Conservation (phyloP, 73 alveolate genomes). For the Blepharisma stoltei region DNA sequence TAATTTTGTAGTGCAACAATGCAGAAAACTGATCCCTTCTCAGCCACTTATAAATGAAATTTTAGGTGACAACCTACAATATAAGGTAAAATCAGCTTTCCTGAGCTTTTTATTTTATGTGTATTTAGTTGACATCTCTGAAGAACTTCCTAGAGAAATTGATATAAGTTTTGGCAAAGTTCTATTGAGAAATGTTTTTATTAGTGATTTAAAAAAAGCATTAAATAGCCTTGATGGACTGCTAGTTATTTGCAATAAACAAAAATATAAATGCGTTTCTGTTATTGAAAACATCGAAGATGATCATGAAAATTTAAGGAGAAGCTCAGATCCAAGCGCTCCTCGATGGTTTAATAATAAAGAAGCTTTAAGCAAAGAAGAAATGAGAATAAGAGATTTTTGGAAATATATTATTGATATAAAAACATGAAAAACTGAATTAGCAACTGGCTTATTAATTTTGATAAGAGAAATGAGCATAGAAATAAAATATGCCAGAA, state of each 20-base stretch:
- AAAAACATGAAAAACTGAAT: background rate
- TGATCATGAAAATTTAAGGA: background rate
- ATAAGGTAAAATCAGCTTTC: constrained; percentile 6
- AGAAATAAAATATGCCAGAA: background rate
- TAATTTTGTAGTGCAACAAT: constrained; percentile 3
- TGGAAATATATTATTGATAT: constrained; percentile 9
- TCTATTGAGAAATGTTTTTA: constrained; percentile 5
- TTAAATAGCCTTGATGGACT: background rate
- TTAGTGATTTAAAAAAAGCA: background rate
- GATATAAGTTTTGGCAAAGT: too few species aligned
- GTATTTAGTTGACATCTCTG: background rate
- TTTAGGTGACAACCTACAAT: background rate
- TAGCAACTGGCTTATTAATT: background rate
- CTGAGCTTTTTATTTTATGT: background rate
- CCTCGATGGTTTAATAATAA: background rate
- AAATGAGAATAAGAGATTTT: background rate
- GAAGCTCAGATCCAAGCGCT: background rate
- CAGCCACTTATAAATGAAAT: background rate
- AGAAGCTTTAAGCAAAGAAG: background rate
- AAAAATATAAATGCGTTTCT: background rate
- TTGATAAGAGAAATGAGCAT: background rate
- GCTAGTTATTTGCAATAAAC: background rate
- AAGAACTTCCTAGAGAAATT: background rate
- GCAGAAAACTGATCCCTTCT: background rate
- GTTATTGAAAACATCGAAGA: background rate